A percentile compares a stretch with the other conserved stretches of the same genome.
These are phyloP conservation scores for Taiozyma sp. DNA, from an alignment of 1,139 yeast species.

Conservation along the genomic window DNA sequence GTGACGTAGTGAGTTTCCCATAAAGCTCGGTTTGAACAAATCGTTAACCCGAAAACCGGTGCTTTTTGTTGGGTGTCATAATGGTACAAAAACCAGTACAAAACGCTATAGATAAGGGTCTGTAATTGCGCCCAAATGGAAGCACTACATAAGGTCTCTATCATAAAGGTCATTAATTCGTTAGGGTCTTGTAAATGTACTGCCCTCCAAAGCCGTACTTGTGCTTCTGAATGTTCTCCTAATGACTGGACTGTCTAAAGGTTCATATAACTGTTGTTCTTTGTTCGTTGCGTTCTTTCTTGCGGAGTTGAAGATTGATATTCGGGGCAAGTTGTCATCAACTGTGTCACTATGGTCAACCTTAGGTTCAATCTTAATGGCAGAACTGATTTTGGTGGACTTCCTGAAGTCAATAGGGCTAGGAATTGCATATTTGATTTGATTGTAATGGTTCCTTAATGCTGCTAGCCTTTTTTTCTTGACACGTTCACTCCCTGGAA, in stretches of 20 bases:
- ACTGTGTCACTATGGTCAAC: not conserved
- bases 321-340: not conserved
- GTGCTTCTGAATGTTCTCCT: not conserved
- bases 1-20: too few relatives aligned
- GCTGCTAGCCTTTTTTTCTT: slow-evolving; percentile 29
- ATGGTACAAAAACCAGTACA: too few relatives aligned
- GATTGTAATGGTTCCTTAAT: slow-evolving; percentile 27
- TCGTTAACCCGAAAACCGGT: too few relatives aligned
- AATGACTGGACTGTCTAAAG: not conserved
- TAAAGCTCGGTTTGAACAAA: too few relatives aligned
- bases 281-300: not conserved
- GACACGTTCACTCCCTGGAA: slow-evolving; percentile 31
- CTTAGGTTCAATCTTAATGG: not conserved
- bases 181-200: not conserved
- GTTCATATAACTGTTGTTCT: not conserved
- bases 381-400: not conserved
- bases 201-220: not conserved
- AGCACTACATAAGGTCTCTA: not conserved
- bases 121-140: not conserved
- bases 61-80: too few relatives aligned
- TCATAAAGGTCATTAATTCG: not conserved
- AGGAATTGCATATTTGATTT: slow-evolving; percentile 29
- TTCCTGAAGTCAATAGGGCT: slow-evolving; percentile 14
- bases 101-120: too few relatives aligned
- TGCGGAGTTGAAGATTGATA: not conserved